Evolutionary conservation across 78 protist genomes (phyloP).

Genomic region (Dictyostelium intermedium): DNA sequence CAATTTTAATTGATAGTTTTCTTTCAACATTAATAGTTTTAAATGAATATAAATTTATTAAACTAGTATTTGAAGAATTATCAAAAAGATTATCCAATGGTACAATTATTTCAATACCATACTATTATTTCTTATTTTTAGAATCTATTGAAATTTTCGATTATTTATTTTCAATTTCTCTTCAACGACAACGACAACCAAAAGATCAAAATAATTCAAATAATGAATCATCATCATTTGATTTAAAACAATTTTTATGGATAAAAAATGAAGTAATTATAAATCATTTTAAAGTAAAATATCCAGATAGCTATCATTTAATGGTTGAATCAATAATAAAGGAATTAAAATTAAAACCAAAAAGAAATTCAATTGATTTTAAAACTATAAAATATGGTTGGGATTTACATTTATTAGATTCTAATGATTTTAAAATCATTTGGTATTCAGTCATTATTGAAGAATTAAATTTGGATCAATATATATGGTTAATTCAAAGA

Average conservation of each 20-base stretch:
- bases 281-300: neutral
- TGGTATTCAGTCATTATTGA: neutral
- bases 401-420: neutral
- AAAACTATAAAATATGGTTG: neutral
- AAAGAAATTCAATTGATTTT: neutral
- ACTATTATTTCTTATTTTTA: neutral
- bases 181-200: neutral
- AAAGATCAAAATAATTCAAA: neutral
- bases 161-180: neutral
- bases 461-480: neutral
- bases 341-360: neutral
- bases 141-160: neutral
- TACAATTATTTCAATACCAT: neutral
- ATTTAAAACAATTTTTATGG: neutral
- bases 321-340: neutral
- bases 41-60: neutral
- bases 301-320: neutral
- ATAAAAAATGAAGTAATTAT: neutral
- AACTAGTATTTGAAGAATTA: neutral
- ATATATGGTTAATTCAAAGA: neutral
- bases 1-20: neutral
- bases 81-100: neutral
- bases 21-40: neutral
- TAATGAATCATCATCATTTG: neutral
- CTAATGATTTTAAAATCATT: neutral